Conservation (phyloP, 2,329 filamentous ascomycete species). For the Corynespora cassiicola region DNA sequence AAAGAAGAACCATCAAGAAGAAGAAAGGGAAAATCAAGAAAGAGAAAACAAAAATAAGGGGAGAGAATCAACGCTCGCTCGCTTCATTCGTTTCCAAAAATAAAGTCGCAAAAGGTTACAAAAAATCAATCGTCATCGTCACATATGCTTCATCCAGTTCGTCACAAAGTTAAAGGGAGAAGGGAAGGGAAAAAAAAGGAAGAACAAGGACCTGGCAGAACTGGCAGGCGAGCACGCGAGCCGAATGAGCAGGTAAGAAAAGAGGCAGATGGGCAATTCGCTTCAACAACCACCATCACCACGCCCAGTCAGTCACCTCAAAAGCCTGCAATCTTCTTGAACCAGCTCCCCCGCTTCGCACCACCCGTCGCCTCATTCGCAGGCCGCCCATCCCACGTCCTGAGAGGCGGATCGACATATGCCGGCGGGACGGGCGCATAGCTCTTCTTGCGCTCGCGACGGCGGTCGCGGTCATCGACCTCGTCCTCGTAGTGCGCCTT, state of each 20-base stretch:
- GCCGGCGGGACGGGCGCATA: conserved; percentile 31
- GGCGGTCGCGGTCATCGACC: conserved; percentile 1
- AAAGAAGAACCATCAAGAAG: too few relatives aligned
- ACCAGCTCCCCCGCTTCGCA: conserved; percentile 53
- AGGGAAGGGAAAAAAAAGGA: conserved; percentile 2
- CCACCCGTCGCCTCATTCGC: conserved; percentile 33
- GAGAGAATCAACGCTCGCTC: conserved; percentile 1
- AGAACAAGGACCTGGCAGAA: conserved; percentile 3
- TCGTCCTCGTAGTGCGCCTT: conserved; percentile 31
- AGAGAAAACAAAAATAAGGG: conserved; percentile 1
- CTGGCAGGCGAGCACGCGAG: neutral
- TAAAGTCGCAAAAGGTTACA: neutral
- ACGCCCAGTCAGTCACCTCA: conserved; percentile 7
- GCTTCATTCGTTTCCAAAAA: neutral
- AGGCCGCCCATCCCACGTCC: conserved; percentile 51
- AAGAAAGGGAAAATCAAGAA: neutral
- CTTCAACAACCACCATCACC: too few relatives aligned
- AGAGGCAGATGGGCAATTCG: too few relatives aligned
- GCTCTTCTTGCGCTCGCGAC: conserved; percentile 28
- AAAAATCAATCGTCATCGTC: too few relatives aligned
- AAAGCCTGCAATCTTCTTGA: conserved; percentile 52
- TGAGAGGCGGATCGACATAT: conserved; percentile 39
- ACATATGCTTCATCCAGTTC: too few relatives aligned
- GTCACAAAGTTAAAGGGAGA: neutral
- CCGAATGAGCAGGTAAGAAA: too few relatives aligned